Conservation (phyloP, 495 filamentous ascomycete species). For the Eremomyces bilateralis region DNA sequence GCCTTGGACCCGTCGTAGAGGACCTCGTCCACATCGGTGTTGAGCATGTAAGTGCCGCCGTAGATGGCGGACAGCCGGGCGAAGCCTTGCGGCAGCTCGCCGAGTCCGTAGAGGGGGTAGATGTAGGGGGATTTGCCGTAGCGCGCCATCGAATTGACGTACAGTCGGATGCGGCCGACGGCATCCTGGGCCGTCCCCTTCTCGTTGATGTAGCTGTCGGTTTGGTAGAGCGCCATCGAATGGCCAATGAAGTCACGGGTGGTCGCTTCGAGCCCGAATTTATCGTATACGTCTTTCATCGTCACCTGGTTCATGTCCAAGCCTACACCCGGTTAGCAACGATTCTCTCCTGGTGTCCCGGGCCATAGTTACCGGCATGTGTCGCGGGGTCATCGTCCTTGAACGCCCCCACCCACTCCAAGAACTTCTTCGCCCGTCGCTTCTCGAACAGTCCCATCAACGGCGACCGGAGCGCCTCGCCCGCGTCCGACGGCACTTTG, state of each 20-base stretch:
- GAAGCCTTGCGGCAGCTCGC: slow-evolving; percentile 95
- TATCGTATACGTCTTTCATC: slow-evolving; percentile 95
- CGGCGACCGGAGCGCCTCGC: slow-evolving; percentile 75
- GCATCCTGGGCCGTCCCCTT: slow-evolving; percentile 60
- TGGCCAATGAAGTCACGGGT: slow-evolving; percentile 95
- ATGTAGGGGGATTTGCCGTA: slow-evolving; percentile 99
- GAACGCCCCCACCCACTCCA: slow-evolving; percentile 90
- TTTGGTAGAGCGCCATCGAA: slow-evolving; percentile 88
- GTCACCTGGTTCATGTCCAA: slow-evolving; percentile 57
- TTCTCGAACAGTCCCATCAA: slow-evolving; percentile 98
- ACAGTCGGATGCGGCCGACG: slow-evolving; percentile 80
- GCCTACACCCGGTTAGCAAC: slow-evolving; percentile 28
- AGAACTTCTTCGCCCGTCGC: slow-evolving; percentile 83
- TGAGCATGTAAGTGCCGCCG: slow-evolving; percentile 97
- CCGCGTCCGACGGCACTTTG: slow-evolving; percentile 88
- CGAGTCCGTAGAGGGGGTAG: slow-evolving; percentile 92
- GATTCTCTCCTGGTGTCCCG: neutral
- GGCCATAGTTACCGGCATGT: slow-evolving; percentile 47
- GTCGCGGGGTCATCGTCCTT: slow-evolving; percentile 63
- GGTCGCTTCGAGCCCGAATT: slow-evolving; percentile 77
- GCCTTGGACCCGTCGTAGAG: slow-evolving; percentile 66
- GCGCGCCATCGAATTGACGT: slow-evolving; percentile 92
- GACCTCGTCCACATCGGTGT: slow-evolving; percentile 80
- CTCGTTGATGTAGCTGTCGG: slow-evolving; percentile 62
- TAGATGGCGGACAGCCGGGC: slow-evolving; percentile 94